Evolutionary conservation across 2,329 filamentous ascomycete genomes (phyloP).

Genomic region (Hymenoscyphus fraxineus): DNA sequence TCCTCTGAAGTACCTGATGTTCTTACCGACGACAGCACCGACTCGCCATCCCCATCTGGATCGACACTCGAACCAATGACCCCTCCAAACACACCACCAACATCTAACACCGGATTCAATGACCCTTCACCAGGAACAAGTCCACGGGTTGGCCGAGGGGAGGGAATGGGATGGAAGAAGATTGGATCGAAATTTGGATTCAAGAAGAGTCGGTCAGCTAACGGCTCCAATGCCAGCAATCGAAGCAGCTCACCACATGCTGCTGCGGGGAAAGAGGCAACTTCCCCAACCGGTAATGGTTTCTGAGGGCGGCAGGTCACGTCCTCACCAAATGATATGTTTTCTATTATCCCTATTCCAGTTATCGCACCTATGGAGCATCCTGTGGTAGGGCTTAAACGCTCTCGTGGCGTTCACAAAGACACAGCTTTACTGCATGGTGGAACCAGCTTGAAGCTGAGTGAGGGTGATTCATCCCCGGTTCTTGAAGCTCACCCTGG

Average conservation of each 20-base stretch:
- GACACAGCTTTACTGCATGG: conserved; percentile 25
- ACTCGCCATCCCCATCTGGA: conserved; percentile 51
- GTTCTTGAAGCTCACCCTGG: conserved; percentile 34
- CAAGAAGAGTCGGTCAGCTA: conserved; percentile 47
- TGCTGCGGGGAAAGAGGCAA: conserved; percentile 34
- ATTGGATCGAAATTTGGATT: conserved; percentile 59
- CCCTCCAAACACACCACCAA: conserved; percentile 69
- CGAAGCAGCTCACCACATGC: conserved; percentile 36
- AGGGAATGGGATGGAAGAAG: conserved; percentile 58
- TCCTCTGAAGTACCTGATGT: conserved; percentile 47
- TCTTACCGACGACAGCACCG: conserved; percentile 62
- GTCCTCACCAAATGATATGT: conserved; percentile 42
- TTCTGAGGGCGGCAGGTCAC: conserved; percentile 59
- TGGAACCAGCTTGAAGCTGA: conserved; percentile 31
- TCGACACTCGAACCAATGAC: conserved; percentile 61
- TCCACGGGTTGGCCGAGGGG: conserved; percentile 21
- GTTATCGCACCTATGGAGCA: conserved; percentile 29
- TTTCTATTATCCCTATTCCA: conserved; percentile 31
- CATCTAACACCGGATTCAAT: conserved; percentile 42
- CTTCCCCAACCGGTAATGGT: conserved; percentile 36
- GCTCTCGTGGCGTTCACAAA: conserved; percentile 19
- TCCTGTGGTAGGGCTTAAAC: conserved; percentile 24
- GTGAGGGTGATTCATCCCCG: conserved; percentile 30
- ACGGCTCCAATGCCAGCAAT: conserved; percentile 42
- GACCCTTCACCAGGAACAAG: conserved; percentile 28